A percentile compares a stretch with the other conserved stretches of the same genome.
Conservation (phyloP, 2,329 filamentous ascomycete genomes). For the Aphanocladium album region DNA sequence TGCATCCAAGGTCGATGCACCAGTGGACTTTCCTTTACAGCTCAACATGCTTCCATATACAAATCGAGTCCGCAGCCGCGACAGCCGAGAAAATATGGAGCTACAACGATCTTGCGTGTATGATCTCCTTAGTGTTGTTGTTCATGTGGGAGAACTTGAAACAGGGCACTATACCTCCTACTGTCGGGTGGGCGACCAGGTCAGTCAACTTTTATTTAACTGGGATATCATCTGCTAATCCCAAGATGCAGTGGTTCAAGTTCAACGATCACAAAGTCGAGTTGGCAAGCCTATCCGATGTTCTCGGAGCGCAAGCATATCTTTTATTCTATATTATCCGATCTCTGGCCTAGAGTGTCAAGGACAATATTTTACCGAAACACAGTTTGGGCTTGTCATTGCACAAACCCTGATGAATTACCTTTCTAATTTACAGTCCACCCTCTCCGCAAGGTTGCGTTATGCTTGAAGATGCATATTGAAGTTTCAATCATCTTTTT, state of each 20-base stretch:
- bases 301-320: slow-evolving; percentile 81
- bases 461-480: neutral
- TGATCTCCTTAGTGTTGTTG: slow-evolving; percentile 82
- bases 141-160: slow-evolving; percentile 89
- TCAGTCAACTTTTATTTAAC: slow-evolving; percentile 16
- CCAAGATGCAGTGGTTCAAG: slow-evolving; percentile 68
- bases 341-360: slow-evolving; percentile 42
- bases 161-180: slow-evolving; percentile 92
- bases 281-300: slow-evolving; percentile 75
- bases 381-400: neutral
- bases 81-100: slow-evolving; percentile 50
- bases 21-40: slow-evolving; percentile 77
- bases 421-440: neutral
- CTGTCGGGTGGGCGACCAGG: slow-evolving; percentile 70
- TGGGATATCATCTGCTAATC: slow-evolving; percentile 11
- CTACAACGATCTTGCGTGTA: slow-evolving; percentile 68
- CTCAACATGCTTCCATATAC: slow-evolving; percentile 92
- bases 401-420: neutral
- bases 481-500: neutral
- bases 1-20: slow-evolving; percentile 82
- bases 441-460: neutral
- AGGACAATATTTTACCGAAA: neutral
- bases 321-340: slow-evolving; percentile 80
- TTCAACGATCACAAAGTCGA: slow-evolving; percentile 96
- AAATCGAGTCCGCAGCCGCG: slow-evolving; percentile 52